Evolutionary conservation across 2,329 filamentous ascomycete genomes (phyloP).

Genomic region (Colletotrichum cuscutae): DNA sequence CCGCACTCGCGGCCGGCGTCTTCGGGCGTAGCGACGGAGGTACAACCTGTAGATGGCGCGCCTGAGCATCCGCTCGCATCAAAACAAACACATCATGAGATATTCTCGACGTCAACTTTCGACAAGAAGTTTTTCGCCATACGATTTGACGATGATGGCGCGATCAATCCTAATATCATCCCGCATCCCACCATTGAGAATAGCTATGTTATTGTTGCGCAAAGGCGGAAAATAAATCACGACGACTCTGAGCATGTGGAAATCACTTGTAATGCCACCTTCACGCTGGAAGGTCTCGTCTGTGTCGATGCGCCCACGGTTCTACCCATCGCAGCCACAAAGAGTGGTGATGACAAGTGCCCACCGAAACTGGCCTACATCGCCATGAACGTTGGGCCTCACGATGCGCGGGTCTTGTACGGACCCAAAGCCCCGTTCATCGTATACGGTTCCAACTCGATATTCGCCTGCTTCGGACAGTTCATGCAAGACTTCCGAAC

Average conservation of each 20-base stretch:
- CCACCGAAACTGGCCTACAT: conserved; percentile 54
- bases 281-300: conserved; percentile 51
- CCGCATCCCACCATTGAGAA: conserved; percentile 60
- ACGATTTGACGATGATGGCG: conserved; percentile 52
- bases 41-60: conserved; percentile 31
- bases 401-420: conserved; percentile 68
- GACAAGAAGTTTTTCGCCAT: conserved; percentile 61
- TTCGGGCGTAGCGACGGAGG: conserved; percentile 52
- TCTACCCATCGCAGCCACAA: conserved; percentile 59
- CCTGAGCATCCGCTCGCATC: neutral
- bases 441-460: conserved; percentile 66
- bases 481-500: conserved; percentile 65
- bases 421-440: conserved; percentile 61
- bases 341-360: conserved; percentile 51
- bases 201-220: conserved; percentile 63
- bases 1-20: conserved; percentile 42
- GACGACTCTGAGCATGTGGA: conserved; percentile 51
- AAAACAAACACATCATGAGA: conserved; percentile 44
- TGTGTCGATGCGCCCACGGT: conserved; percentile 53
- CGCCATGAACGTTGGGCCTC: conserved; percentile 60
- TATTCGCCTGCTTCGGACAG: conserved; percentile 65
- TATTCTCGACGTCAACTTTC: conserved; percentile 58
- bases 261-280: conserved; percentile 60
- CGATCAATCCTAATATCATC: conserved; percentile 67
- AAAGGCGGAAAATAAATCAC: conserved; percentile 47